Evolutionary conservation across 2,329 filamentous ascomycete species (phyloP).

Genomic region (Xylariaceae sp.): DNA sequence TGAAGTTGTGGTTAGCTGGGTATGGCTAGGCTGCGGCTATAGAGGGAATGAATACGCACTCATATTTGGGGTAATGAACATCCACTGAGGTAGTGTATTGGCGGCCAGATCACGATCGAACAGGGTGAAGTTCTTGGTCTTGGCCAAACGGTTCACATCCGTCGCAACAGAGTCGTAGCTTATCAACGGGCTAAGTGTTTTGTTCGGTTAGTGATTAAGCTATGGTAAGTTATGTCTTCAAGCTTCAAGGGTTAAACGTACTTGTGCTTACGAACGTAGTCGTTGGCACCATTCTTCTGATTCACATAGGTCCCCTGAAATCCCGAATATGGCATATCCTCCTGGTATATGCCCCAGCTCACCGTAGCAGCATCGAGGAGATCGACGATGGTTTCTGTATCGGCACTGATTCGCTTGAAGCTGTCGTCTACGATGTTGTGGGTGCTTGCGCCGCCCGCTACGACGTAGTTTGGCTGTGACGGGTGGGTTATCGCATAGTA

Average conservation of each 20-base stretch:
- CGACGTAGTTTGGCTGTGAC: constrained; percentile 67
- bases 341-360: constrained; percentile 60
- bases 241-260: constrained; percentile 41
- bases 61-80: constrained; percentile 57
- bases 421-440: constrained; percentile 63
- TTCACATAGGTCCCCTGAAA: constrained; percentile 60
- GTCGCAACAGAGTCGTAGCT: constrained; percentile 42
- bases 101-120: constrained; percentile 39
- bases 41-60: constrained; percentile 30
- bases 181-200: constrained; percentile 37
- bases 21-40: neutral
- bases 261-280: constrained; percentile 73
- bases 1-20: neutral
- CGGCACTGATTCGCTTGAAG: constrained; percentile 51
- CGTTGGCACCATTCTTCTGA: constrained; percentile 59
- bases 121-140: constrained; percentile 43
- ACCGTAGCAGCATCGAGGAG: constrained; percentile 55
- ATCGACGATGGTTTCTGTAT: constrained; percentile 56
- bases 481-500: constrained; percentile 64
- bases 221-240: neutral
- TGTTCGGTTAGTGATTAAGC: neutral
- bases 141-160: constrained; percentile 39
- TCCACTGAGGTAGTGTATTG: constrained; percentile 41
- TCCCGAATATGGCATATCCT: constrained; percentile 59
- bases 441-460: constrained; percentile 61